phyloP scores from a whole-genome alignment of 73 alveolate genomes.

The Paramecium tetraurelia region DNA sequence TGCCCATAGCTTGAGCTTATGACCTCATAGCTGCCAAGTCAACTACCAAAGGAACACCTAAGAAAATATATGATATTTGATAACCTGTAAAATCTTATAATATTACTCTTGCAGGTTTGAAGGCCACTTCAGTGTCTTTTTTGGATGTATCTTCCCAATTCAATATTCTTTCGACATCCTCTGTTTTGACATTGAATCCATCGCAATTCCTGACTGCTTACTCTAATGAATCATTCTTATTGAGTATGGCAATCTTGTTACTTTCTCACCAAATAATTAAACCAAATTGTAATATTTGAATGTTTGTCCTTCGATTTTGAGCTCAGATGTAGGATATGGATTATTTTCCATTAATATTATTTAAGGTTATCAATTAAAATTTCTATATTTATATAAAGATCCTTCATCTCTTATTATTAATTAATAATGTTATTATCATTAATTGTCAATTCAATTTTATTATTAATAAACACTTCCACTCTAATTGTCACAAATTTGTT shows the following conservation, averaged over 20 bases:
- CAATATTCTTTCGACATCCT: conserved; percentile 83
- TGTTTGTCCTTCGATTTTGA: not conserved
- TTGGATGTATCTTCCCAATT: conserved; percentile 80
- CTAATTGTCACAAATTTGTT: not conserved
- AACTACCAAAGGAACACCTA: conserved; percentile 91
- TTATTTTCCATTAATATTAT: not conserved
- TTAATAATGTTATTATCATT: not conserved
- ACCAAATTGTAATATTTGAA: not conserved
- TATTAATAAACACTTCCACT: not conserved
- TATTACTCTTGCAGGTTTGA: conserved; percentile 93
- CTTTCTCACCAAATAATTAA: conserved; percentile 12
- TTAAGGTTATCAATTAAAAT: not conserved
- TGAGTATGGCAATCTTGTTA: conserved; percentile 73
- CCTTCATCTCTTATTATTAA: not conserved
- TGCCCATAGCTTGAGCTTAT: conserved; percentile 80
- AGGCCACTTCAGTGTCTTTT: conserved; percentile 82
- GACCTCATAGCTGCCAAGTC: conserved; percentile 94
- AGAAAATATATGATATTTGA: not conserved
- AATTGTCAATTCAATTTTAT: not conserved
- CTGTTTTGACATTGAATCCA: conserved; percentile 72
- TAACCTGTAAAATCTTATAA: conserved; percentile 85
- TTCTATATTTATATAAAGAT: not conserved
- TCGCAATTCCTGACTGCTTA: conserved; percentile 91
- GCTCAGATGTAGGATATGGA: not conserved
- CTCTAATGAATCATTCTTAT: conserved; percentile 84